A percentile compares a stretch with the other conserved stretches of the same genome.
These are phyloP conservation scores for Porphyrellus cyaneotinctus DNA, from an alignment of 768 basidiomycete species.

Conservation along the genomic window DNA sequence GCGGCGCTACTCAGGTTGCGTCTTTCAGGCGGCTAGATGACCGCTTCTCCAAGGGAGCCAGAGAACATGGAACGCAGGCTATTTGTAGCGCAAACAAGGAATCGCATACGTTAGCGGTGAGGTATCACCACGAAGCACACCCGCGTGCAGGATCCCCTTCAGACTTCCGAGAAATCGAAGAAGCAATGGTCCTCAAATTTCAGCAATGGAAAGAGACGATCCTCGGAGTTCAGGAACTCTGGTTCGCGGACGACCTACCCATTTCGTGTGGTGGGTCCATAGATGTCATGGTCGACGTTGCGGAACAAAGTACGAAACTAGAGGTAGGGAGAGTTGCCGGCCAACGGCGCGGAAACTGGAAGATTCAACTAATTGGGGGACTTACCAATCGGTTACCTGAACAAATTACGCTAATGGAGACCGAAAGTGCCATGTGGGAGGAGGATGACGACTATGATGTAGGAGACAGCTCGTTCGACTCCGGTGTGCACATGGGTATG, in stretches of 20 bases:
- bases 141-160: conserved; percentile 41
- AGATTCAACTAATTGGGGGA: conserved; percentile 26
- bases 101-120: conserved; percentile 46
- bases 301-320: conserved; percentile 24
- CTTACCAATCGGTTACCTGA: conserved; percentile 3
- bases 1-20: conserved; percentile 67
- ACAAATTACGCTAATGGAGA: conserved; percentile 9
- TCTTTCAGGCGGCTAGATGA: conserved; percentile 51
- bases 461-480: conserved; percentile 26
- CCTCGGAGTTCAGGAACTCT: conserved; percentile 42
- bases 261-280: conserved; percentile 34
- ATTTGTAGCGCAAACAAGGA: conserved; percentile 7
- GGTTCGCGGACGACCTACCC: conserved; percentile 42
- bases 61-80: conserved; percentile 18
- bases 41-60: conserved; percentile 27
- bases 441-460: conserved; percentile 21
- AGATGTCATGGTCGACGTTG: conserved; percentile 25
- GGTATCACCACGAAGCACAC: conserved; percentile 51
- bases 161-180: conserved; percentile 44
- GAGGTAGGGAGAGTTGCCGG: conserved; percentile 18
- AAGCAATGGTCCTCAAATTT: conserved; percentile 49
- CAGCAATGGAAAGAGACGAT: conserved; percentile 47
- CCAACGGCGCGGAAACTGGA: conserved; percentile 28
- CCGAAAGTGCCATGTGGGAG: conserved; percentile 14
- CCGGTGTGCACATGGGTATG: conserved; percentile 22